Evolutionary conservation across 2,329 filamentous ascomycete species (phyloP), one percentile per base, ranked within the genome.

Genomic region (Aspergillus novofumigatus): DNA sequence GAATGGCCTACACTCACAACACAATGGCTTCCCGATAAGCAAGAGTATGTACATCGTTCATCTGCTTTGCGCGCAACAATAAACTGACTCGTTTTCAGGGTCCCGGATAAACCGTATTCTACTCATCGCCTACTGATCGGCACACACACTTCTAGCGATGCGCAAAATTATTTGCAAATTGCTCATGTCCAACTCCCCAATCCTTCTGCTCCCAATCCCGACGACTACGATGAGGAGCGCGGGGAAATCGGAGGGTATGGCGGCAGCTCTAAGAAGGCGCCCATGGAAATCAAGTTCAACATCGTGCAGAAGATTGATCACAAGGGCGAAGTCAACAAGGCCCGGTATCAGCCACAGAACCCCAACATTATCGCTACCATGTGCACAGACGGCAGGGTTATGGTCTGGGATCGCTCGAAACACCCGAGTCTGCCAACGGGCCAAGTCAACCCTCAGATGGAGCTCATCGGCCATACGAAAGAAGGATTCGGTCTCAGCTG

Each of bases 1-100:
- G 92, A 96, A 71, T 99, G 94, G 94, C 94, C 94, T 14, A 97
- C 94, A 3, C 84, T 99, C 61, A 97, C 94, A 26, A 92, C 92
- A 2, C 94, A 99, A 79, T 99, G 95, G 95, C 89, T 99, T 66
- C 94, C 95, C 23, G 94, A 99, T 74, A 89, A 93, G 66, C 91
- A 93, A 81, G 86, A 89, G 80, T 85, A 74, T 65, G 80, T 51
- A 10, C 44, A 29, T 35, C n/a, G 32, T 45, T 50, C 29, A 8
- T 42, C 28, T 20, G 20, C 23, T 11, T n/a, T 45, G 14, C 7
- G 14, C 25, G 10, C 2, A 10, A 32, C 14, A 29, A 52, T 3
- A 29, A 52, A 56, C 56, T 52, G 42, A 42, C 58, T 54, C 11
- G 7, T 23, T 10, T 58, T 20, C 58, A 85, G 84, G 57, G 84